Evolutionary conservation across 345 rosid species (phyloP).

Genomic region (Lumnitzera racemosa): DNA sequence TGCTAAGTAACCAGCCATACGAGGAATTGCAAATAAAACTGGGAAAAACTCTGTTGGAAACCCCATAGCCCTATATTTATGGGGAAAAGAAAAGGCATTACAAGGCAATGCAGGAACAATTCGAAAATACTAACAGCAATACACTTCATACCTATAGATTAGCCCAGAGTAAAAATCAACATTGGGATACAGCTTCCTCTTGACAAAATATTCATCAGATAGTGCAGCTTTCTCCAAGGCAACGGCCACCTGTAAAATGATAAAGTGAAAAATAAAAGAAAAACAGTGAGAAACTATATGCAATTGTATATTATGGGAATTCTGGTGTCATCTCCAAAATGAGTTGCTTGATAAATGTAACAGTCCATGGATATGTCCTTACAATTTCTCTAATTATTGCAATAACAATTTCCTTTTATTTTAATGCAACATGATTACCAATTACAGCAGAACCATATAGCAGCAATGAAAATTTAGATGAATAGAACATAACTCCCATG

Average conservation of each 20-base stretch:
- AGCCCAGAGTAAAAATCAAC: conserved; percentile 98
- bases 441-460: too few relatives aligned
- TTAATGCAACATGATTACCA: too few relatives aligned
- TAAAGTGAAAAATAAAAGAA: neutral
- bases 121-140: neutral
- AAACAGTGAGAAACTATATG: neutral
- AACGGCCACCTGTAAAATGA: conserved; percentile 67
- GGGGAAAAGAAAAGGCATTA: too few relatives aligned
- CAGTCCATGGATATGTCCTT: too few relatives aligned
- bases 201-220: conserved; percentile 79
- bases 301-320: too few relatives aligned
- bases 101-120: too few relatives aligned
- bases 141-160: conserved; percentile 58
- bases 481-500: too few relatives aligned
- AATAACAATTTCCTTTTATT: too few relatives aligned
- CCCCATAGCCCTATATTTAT: conserved; percentile 76
- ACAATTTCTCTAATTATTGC: too few relatives aligned
- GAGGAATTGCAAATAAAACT: conserved; percentile 86
- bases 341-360: too few relatives aligned
- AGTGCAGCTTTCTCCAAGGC: conserved; percentile 96
- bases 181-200: conserved; percentile 93
- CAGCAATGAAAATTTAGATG: too few relatives aligned
- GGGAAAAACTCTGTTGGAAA: conserved; percentile 96
- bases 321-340: too few relatives aligned
- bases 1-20: conserved; percentile 95